Evolutionary conservation across 1,284 basidiomycete genomes (phyloP), one percentile per base, ranked within the genome.

Genomic region (Blastosporella zonata): DNA sequence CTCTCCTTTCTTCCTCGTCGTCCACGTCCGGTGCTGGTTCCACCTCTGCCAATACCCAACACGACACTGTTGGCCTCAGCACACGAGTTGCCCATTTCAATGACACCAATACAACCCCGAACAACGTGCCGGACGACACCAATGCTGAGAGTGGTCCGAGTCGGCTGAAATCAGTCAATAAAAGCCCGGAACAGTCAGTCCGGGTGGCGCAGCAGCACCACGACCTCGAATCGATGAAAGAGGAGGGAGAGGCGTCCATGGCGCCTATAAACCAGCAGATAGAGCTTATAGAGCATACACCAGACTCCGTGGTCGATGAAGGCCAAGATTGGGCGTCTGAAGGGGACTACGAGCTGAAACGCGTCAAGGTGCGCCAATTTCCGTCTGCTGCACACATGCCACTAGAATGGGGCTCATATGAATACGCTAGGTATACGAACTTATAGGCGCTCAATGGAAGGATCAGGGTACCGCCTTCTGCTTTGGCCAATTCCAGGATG

Each of bases 401-500:
- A 15, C 10, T 39, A 22, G 29, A 33, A 21, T 39, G 10, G 50
- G 43, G 22, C 46, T 50, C 5, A 50, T 33, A 17, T 36, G 25
- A 6, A 47, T 41, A 43, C 59, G 55, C 50, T 68, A 95, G 87
- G 93, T 97, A 22, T 97, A 97, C 68, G 87, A 94, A 68, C 83
- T 97, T 52, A 80, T 93, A 48, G 90, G 87, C 49, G 79, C 87
- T 51, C 82, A 84, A 46, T 97, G 94, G 94, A 80, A 87, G 50
- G 95, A 97, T 74, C 84, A 93, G 62, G 94, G 94, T 38, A 97
- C 94, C 17, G 95, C 94, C 0, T 90, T 93, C 64, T 96, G 94
- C 67, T 89, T 87, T 59, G 93, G 93, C 31, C 84, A 93, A 59
- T 87, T 92, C 59, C 84, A 90, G 60, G 82, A 87, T 57, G 77